These are phyloP conservation scores for Leptographium wingfieldii DNA, from an alignment of 2,329 filamentous ascomycete genomes.

Conservation along the genomic window DNA sequence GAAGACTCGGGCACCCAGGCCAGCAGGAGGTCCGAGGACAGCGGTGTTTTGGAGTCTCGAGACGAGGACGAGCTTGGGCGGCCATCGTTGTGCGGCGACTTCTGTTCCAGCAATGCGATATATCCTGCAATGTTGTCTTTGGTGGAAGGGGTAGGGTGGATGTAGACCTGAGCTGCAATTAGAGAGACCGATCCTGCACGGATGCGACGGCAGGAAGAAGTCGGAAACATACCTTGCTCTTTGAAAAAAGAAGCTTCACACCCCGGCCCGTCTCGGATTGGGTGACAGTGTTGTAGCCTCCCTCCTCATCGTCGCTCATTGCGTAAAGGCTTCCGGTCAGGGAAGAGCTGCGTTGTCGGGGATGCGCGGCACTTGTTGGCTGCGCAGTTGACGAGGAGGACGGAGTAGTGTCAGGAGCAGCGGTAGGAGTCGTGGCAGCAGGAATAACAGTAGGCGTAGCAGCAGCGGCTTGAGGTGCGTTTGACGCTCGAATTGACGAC, in stretches of 20 bases:
- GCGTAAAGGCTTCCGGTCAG: slow-evolving; percentile 87
- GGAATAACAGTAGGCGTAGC: background rate
- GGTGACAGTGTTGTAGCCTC: slow-evolving; percentile 86
- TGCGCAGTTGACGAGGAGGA: background rate
- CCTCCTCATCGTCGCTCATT: slow-evolving; percentile 91
- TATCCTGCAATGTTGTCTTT: slow-evolving; percentile 96
- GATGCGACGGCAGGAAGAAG: background rate
- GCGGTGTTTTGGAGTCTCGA: slow-evolving; percentile 25
- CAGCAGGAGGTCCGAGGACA: slow-evolving; percentile 65
- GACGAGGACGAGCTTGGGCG: slow-evolving; percentile 32
- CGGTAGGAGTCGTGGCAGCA: background rate
- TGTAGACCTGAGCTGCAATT: slow-evolving; percentile 57
- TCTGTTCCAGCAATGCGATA: slow-evolving; percentile 86
- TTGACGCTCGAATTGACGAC: background rate
- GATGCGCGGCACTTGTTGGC: background rate
- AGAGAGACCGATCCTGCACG: background rate
- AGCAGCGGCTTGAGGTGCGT: background rate
- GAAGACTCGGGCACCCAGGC: slow-evolving; percentile 89
- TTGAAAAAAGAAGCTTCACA: slow-evolving; percentile 88
- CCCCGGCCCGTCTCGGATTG: slow-evolving; percentile 65
- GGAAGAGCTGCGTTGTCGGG: slow-evolving; percentile 38
- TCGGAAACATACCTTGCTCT: slow-evolving; percentile 67
- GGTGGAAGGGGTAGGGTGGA: slow-evolving; percentile 82
- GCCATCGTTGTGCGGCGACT: slow-evolving; percentile 32
- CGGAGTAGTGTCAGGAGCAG: background rate